Percentiles rank a stretch among this genome's conserved stretches.
Evolutionary conservation across 768 basidiomycete species (phyloP).

Genomic region (Amanita molliuscula): DNA sequence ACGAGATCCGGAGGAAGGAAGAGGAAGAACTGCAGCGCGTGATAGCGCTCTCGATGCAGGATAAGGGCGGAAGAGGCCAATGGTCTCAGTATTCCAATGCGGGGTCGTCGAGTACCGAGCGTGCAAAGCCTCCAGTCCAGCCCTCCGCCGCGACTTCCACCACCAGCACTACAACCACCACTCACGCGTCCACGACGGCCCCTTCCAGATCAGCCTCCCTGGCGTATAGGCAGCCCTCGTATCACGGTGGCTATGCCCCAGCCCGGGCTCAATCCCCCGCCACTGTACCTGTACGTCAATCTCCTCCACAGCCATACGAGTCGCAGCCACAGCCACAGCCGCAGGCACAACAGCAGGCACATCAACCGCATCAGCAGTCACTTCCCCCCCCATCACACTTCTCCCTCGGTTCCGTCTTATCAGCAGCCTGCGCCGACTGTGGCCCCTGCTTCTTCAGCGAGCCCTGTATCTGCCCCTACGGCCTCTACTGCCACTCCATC

Average conservation of each 20-base stretch:
- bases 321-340: conserved; percentile 17
- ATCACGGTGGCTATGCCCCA: conserved; percentile 48
- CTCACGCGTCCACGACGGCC: conserved; percentile 8
- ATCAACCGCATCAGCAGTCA: conserved; percentile 8
- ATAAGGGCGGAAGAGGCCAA: conserved; percentile 68
- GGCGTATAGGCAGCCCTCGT: conserved; percentile 23
- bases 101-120: conserved; percentile 20
- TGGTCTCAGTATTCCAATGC: conserved; percentile 36
- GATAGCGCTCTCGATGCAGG: conserved; percentile 86
- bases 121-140: conserved; percentile 11
- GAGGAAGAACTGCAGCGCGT: conserved; percentile 94
- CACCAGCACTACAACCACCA: conserved; percentile 11
- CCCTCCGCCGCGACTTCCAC: background rate
- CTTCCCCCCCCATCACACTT: conserved; percentile 6
- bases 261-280: conserved; percentile 38
- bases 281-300: conserved; percentile 14
- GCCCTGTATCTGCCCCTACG: conserved; percentile 10
- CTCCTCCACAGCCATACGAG: conserved; percentile 17
- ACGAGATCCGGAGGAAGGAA: conserved; percentile 73
- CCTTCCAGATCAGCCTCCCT: conserved; percentile 10
- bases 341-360: conserved; percentile 7
- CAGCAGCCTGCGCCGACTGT: conserved; percentile 3
- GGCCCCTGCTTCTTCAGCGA: conserved; percentile 11
- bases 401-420: background rate
- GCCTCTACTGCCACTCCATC: conserved; percentile 9